Percentiles rank a stretch among this genome's conserved stretches.
These are phyloP conservation scores for Monilinia fructigena DNA, from an alignment of 2,329 filamentous ascomycete species.

Conservation along the genomic window DNA sequence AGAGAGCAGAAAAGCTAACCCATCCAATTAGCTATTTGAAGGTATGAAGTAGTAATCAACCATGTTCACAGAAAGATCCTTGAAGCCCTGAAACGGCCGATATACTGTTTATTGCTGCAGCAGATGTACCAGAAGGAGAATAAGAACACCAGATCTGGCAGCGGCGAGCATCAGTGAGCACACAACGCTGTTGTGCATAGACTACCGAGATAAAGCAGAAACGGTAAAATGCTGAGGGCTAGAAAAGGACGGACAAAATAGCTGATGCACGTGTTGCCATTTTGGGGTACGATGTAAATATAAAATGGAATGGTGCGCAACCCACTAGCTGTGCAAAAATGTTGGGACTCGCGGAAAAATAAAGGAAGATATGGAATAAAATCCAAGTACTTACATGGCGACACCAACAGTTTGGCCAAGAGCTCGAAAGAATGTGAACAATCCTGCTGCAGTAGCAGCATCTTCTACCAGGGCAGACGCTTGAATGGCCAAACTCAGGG, in stretches of 20 bases:
- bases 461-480: slow-evolving; percentile 55
- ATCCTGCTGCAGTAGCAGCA: slow-evolving; percentile 57
- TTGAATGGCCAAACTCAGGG: slow-evolving; percentile 62
- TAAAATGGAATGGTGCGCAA: background rate
- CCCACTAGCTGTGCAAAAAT: background rate
- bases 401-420: slow-evolving; percentile 48
- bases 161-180: too few relatives aligned
- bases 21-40: too few relatives aligned
- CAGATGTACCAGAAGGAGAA: background rate
- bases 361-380: background rate
- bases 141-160: background rate
- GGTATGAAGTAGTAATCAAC: background rate
- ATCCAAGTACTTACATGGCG: slow-evolving; percentile 43
- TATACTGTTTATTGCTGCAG: background rate
- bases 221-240: background rate
- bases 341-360: background rate
- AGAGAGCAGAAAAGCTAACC: background rate
- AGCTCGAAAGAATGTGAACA: slow-evolving; percentile 65
- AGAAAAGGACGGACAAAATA: background rate
- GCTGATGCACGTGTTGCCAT: background rate
- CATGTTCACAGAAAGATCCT: background rate
- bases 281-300: rapidly evolving
- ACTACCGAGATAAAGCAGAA: too few relatives aligned
- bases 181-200: background rate
- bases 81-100: background rate